Percentiles rank a stretch among this genome's conserved stretches.
These are phyloP conservation scores for Verticillium tricorpus DNA, from an alignment of 2,329 filamentous ascomycete species.

Conservation along the genomic window DNA sequence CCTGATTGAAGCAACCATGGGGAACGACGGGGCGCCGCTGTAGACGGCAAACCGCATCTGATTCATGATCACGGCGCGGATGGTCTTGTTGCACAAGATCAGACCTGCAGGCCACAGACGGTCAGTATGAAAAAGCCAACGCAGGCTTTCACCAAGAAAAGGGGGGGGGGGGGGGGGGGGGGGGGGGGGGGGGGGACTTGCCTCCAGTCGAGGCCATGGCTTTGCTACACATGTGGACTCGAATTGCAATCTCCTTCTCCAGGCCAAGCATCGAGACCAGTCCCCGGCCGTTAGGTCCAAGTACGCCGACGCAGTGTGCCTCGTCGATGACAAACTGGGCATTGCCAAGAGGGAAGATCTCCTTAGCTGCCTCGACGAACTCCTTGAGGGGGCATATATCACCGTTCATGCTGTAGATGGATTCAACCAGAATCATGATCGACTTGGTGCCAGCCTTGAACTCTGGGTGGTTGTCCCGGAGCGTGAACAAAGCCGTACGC, in stretches of 20 bases:
- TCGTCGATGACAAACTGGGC: conserved; percentile 52
- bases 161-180: no score
- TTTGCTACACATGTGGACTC: conserved; percentile 50
- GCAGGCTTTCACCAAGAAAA: not conserved
- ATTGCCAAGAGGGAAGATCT: conserved; percentile 28
- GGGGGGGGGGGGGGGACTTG: not conserved
- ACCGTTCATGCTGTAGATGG: conserved; percentile 44
- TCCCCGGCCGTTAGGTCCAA: conserved; percentile 43
- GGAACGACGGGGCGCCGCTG: conserved; percentile 15
- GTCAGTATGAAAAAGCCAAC: not conserved
- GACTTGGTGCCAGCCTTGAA: conserved; percentile 22
- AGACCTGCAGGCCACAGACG: conserved; percentile 8
- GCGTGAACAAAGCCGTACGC: conserved; percentile 24
- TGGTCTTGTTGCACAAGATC: conserved; percentile 14
- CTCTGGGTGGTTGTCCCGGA: conserved; percentile 23
- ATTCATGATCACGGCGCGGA: conserved; percentile 16
- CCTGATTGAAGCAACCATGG: conserved; percentile 14
- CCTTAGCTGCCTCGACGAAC: conserved; percentile 28
- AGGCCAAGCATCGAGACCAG: conserved; percentile 45
- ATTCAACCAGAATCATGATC: conserved; percentile 35
- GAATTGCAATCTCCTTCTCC: conserved; percentile 42
- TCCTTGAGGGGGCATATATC: conserved; percentile 34
- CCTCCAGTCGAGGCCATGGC: conserved; percentile 35
- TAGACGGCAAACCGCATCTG: conserved; percentile 14
- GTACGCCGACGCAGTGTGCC: conserved; percentile 47